Evolutionary conservation across 1,284 basidiomycete species (phyloP).

Genomic region (Singerocomus rubriflavus): DNA sequence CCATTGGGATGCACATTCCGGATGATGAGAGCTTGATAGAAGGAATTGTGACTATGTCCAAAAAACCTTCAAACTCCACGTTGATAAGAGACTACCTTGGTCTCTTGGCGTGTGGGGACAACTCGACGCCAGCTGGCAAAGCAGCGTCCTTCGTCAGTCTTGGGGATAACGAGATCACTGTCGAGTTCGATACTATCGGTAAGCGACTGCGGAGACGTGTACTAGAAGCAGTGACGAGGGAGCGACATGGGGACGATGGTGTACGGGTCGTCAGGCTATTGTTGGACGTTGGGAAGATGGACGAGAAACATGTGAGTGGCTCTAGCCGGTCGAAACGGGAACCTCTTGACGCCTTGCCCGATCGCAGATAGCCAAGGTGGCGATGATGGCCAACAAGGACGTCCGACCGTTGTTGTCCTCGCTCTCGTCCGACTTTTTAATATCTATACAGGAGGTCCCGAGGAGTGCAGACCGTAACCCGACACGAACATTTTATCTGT

Average conservation of each 20-base stretch:
- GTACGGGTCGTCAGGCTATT: slow-evolving; percentile 84
- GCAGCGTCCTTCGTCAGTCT: slow-evolving; percentile 68
- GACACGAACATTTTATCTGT: slow-evolving; percentile 83
- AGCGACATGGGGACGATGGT: slow-evolving; percentile 83
- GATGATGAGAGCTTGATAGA: slow-evolving; percentile 56
- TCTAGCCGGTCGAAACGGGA: background rate
- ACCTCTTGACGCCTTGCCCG: background rate
- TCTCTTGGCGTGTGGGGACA: slow-evolving; percentile 75
- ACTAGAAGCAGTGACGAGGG: slow-evolving; percentile 77
- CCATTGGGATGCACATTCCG: slow-evolving; percentile 56
- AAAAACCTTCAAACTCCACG: slow-evolving; percentile 54
- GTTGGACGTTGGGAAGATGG: slow-evolving; percentile 89
- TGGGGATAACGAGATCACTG: slow-evolving; percentile 66
- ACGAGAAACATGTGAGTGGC: slow-evolving; percentile 71
- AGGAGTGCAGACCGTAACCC: slow-evolving; percentile 86
- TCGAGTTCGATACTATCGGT: slow-evolving; percentile 81
- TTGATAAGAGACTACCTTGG: slow-evolving; percentile 75
- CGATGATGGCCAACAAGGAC: slow-evolving; percentile 89
- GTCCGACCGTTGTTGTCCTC: slow-evolving; percentile 79
- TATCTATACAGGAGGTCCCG: slow-evolving; percentile 89
- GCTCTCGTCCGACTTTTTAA: slow-evolving; percentile 75
- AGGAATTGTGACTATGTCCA: slow-evolving; percentile 56
- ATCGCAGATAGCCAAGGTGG: slow-evolving; percentile 84
- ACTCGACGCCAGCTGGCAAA: slow-evolving; percentile 68
- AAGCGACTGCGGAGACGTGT: slow-evolving; percentile 70